Base-by-base conservation (phyloP, 768 basidiomycete genomes). In the Multifurca ochricompacta region DNA sequence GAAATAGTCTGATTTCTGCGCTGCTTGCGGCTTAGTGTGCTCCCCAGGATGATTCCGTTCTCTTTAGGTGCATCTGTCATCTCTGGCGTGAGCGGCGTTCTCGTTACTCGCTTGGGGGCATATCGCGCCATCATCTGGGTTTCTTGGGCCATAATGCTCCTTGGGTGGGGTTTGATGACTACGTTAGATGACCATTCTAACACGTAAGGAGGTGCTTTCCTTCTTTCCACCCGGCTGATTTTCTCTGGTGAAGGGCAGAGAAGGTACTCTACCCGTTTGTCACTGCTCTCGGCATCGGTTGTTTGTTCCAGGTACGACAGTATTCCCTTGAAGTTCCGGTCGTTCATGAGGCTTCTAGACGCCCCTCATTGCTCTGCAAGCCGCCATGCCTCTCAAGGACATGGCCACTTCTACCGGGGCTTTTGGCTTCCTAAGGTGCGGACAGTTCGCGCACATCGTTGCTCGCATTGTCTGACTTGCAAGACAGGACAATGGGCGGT, bases 381-480 rank as follows among this genome's bases (percentile, higher is more conserved):
- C 88, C 1, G 83, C 89, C 1, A 93, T 93, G 89, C 91, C 91
- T 0, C 63, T 88, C 14, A 83, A 81, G 61, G 87, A 91, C 59
- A 89, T 91, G 87, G 87, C 89, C 2, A 89, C 89, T 2, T 81
- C 80, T 49, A 89, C 89, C 0, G 72, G 77, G 1, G 80, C 81
- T 0, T 85, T 84, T 63, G 77, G 78, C 19, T 83, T 92, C 63
- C 70, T 91, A 59, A 76, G 85, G 80, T 82, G 64, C 28, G 69
- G 53, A 16, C 18, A 4, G 27, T 25, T 48, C 25, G 32, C 16
- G 10, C 25, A 23, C n/a, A 14, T 54, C 23, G 3, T 16, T 16
- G 31, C 40, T 30, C 40, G 35, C 44, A 53, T 49, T 16, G n/a
- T 34, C 32, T 56, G 37, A 39, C 6, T 28, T 40, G 59, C 19